These are phyloP conservation scores for Colletotrichum endophyticum DNA, from an alignment of 2,329 filamentous ascomycete species.

Conservation along the genomic window DNA sequence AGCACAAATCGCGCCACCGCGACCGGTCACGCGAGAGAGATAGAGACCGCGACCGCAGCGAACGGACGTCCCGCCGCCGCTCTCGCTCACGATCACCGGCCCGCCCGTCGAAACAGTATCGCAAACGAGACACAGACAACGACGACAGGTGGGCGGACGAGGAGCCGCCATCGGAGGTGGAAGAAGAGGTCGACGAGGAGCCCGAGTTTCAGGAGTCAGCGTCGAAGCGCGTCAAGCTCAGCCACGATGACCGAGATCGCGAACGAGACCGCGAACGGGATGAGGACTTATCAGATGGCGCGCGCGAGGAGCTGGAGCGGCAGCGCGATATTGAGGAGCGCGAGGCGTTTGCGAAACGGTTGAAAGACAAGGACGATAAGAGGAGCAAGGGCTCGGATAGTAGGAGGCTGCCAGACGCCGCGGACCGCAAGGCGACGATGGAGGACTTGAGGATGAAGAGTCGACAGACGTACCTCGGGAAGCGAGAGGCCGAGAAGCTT, in stretches of 20 bases:
- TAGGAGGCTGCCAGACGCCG: slow-evolving; percentile 64
- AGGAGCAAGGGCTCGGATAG: slow-evolving; percentile 68
- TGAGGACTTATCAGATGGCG: slow-evolving; percentile 64
- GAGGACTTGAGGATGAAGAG: slow-evolving; percentile 83
- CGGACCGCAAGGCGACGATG: slow-evolving; percentile 73
- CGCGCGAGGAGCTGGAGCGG: slow-evolving; percentile 61
- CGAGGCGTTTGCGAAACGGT: slow-evolving; percentile 78
- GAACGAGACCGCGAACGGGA: slow-evolving; percentile 23
- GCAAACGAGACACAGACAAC: slow-evolving; percentile 41
- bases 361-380: slow-evolving; percentile 74
- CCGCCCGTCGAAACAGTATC: slow-evolving; percentile 46
- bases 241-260: slow-evolving; percentile 52
- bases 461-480: slow-evolving; percentile 91
- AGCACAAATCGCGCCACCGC: slow-evolving; percentile 41
- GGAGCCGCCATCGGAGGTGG: slow-evolving; percentile 55
- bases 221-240: slow-evolving; percentile 72
- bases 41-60: slow-evolving; percentile 29
- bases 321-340: slow-evolving; percentile 75
- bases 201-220: slow-evolving; percentile 72
- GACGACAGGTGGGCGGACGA: slow-evolving; percentile 86
- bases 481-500: slow-evolving; percentile 85
- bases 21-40: slow-evolving; percentile 40
- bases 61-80: slow-evolving; percentile 27
- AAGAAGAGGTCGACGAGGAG: slow-evolving; percentile 46
- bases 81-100: slow-evolving; percentile 38